Base-by-base conservation (phyloP, 768 basidiomycete genomes). In the Leccinum incarnatum region DNA sequence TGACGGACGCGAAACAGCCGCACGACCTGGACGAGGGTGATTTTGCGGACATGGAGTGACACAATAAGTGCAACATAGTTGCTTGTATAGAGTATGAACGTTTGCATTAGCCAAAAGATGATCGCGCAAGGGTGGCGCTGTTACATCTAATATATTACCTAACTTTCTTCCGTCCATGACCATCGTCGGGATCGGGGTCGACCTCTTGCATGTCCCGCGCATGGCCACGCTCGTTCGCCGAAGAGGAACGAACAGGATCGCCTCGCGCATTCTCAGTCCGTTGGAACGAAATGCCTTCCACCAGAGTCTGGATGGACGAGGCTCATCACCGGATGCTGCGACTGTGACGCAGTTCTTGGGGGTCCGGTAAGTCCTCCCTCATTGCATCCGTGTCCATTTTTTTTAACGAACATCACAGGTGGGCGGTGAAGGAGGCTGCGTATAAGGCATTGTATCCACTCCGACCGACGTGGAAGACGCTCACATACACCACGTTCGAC, bases 11-110 rank as follows among this genome's bases (percentile, higher is more conserved):
- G 29, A 47, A 40, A 63, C 65, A 95, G 89, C 95, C 95, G 12
- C 91, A 84, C 70, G 94, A 98, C 73, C 78, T 98, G 73, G 96
- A 98, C 69, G 92, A 91, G 60, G 93, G 94, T 7, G 93, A 95
- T 72, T 95, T 95, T 73, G 81, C 83, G 59, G 89, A 88, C 60
- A 75, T 87, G 77, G 87, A 88, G 67, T 90, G 69, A n/a, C 17
- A 40, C 0, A 36, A 36, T 36, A 15, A 36, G 12, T 34, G 32
- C 32, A 34, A 14, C 11, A 34, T 32, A 14, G 17, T 0, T 15
- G 3, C 17, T 40, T n/a, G n/a, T n/a, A n/a, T n/a, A 40, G 37
- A 17, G 14, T 36, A 15, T 7, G 15, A 36, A 7, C 6, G 14
- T 15, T 15, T 36, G 12, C 34, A 36, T 36, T 36, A 36, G 37